Conservation (phyloP, 1,284 basidiomycete species). For the Waitea zeae region DNA sequence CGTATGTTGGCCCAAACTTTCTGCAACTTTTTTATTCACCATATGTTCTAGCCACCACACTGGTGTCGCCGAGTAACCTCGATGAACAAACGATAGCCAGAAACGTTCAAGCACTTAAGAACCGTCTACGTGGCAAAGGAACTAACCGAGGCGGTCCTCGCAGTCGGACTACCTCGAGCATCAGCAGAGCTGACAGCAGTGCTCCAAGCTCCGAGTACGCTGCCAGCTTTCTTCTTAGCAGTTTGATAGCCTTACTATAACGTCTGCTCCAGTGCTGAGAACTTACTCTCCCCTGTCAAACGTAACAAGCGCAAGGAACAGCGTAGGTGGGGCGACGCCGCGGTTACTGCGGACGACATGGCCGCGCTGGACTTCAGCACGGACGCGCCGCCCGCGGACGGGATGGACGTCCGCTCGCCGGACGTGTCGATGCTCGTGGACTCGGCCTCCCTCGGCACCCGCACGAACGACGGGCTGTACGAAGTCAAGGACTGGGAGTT, state of each 20-base stretch:
- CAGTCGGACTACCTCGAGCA: slow-evolving; percentile 31
- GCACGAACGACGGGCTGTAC: slow-evolving; percentile 75
- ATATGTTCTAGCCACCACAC: slow-evolving; percentile 37
- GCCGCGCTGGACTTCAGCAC: slow-evolving; percentile 74
- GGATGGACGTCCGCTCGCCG: slow-evolving; percentile 20
- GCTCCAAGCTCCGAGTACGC: slow-evolving; percentile 47
- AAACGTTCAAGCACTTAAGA: slow-evolving; percentile 85
- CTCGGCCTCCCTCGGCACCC: slow-evolving; percentile 61
- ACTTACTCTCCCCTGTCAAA: slow-evolving; percentile 24
- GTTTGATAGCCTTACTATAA: background rate
- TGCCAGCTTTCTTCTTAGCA: slow-evolving; percentile 5
- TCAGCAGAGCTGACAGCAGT: slow-evolving; percentile 48
- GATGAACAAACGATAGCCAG: slow-evolving; percentile 84
- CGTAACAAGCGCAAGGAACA: slow-evolving; percentile 62
- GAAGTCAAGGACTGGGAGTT: slow-evolving; percentile 92
- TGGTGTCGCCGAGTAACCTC: slow-evolving; percentile 33
- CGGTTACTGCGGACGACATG: slow-evolving; percentile 72
- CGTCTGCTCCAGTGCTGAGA: slow-evolving; percentile 35
- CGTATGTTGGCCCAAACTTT: too few relatives aligned
- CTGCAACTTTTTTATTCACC: too few relatives aligned
- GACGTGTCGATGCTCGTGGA: slow-evolving; percentile 58
- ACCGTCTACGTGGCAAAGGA: slow-evolving; percentile 40
- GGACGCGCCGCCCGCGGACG: slow-evolving; percentile 24
- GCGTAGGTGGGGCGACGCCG: slow-evolving; percentile 84
- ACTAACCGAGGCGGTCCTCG: slow-evolving; percentile 28